A percentile compares a stretch with the other conserved stretches of the same genome.
These are phyloP conservation scores for Amphirosellinia nigrospora DNA, from an alignment of 495 filamentous ascomycete genomes.

Conservation along the genomic window DNA sequence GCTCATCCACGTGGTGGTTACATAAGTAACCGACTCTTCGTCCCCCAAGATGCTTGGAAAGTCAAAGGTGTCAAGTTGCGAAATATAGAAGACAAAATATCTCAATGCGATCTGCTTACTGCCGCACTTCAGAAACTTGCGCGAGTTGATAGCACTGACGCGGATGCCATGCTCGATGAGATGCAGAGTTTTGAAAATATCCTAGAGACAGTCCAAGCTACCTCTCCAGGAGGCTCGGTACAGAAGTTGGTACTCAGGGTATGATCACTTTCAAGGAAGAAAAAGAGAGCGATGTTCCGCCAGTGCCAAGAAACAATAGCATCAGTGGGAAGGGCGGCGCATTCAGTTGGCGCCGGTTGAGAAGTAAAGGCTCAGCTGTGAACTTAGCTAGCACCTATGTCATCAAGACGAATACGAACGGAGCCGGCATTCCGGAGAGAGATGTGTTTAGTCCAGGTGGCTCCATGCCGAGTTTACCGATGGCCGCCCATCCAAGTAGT, in stretches of 20 bases:
- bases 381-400: constrained; percentile 55
- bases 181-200: constrained; percentile 91
- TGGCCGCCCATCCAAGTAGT: constrained; percentile 72
- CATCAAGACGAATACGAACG: constrained; percentile 44
- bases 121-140: constrained; percentile 85
- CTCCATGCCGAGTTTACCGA: constrained; percentile 75
- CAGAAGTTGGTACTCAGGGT: constrained; percentile 84
- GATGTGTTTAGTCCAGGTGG: constrained; percentile 30
- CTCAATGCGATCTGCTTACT: constrained; percentile 90
- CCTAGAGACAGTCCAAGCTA: constrained; percentile 81
- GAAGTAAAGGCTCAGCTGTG: constrained; percentile 83
- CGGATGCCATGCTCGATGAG: constrained; percentile 89
- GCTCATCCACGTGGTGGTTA: constrained; percentile 91
- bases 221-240: constrained; percentile 84
- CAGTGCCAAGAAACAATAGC: constrained; percentile 60
- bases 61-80: constrained; percentile 94
- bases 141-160: constrained; percentile 84
- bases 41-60: constrained; percentile 91
- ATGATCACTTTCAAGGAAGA: constrained; percentile 69
- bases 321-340: constrained; percentile 70
- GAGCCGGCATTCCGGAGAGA: constrained; percentile 38
- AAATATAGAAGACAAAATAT: constrained; percentile 89
- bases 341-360: constrained; percentile 83
- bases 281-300: constrained; percentile 38
- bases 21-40: constrained; percentile 85